Evolutionary conservation across 352 stramenopile species (phyloP), one percentile per base, ranked within the genome.

Genomic region (Peronospora destructor): DNA sequence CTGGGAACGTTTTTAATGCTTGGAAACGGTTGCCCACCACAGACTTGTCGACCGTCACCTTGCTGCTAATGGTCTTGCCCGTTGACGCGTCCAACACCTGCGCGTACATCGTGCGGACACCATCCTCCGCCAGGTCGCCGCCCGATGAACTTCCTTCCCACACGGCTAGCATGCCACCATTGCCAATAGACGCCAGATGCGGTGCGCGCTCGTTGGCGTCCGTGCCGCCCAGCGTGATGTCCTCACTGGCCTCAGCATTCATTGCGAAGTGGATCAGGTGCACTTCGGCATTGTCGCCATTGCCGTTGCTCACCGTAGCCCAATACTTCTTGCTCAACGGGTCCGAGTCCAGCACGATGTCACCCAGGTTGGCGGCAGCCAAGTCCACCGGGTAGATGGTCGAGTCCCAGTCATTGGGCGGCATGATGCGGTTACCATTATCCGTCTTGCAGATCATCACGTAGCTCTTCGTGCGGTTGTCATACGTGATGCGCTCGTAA

Each of bases 361-460:
- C 72, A 14, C 68, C 68, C 19, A 83, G 49, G 61, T 83, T 78
- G 3, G 66, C 56, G 0, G 66, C 68, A 0, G 36, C 66, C 19
- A 81, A 55, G 35, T 81, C 59, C 19, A 85, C 73, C 0, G 70
- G 71, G 57, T 82, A 81, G 58, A 84, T 74, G 7, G 73, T 84
- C 0, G 69, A 58, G 30, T 45, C 65, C 47, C 62, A 73, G 38
- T 72, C 73, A n/a, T 70, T 60, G 7, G 68, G 70, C 40, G 71
- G 72, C 53, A 82, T 84, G 65, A 84, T 81, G 51, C 73, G 73
- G 66, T 84, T 81, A 59, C 77, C 81, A 66, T 56, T 80, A 70
- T 84, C 73, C 21, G 73, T 84, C 66, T 81, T 84, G 28, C 73
- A 79, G 49, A 82, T 80, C 35, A 60, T 64, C 13, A 68, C 71